phyloP scores from a whole-genome alignment of 495 filamentous ascomycete species.

The Evernia prunastri region DNA sequence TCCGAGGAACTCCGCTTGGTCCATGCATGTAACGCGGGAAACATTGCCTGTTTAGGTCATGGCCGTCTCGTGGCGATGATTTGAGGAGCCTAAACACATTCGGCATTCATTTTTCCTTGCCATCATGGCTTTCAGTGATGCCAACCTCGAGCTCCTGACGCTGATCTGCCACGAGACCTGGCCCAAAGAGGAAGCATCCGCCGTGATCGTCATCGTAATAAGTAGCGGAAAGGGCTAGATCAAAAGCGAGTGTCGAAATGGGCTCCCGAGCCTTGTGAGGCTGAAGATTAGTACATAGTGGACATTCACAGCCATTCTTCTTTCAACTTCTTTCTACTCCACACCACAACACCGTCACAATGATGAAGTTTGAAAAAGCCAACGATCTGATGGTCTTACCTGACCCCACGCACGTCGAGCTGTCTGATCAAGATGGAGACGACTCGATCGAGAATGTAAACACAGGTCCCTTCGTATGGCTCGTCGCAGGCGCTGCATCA shows the following conservation, averaged over 20 bases:
- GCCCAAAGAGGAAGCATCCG: not conserved
- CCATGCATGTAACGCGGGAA: no score
- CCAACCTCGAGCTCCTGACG: not conserved
- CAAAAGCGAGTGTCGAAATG: not conserved
- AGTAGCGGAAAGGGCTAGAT: no score
- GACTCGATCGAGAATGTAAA: slow-evolving; percentile 32
- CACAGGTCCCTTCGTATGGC: slow-evolving; percentile 32
- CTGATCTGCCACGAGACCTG: not conserved
- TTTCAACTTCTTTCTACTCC: not conserved
- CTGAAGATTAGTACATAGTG: not conserved
- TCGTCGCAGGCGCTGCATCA: slow-evolving; percentile 38
- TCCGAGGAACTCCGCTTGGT: no score
- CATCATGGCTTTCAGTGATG: not conserved
- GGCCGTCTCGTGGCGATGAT: no score
- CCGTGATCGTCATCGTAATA: no score
- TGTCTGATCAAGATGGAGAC: slow-evolving; percentile 20
- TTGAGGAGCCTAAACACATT: not conserved
- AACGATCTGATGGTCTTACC: not conserved
- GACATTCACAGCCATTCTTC: not conserved
- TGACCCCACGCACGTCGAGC: slow-evolving; percentile 9
- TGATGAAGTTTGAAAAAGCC: not conserved
- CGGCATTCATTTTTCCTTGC: not conserved
- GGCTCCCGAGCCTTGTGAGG: not conserved
- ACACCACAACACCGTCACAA: not conserved
- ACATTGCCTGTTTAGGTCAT: no score